Conservation (phyloP, 2,329 filamentous ascomycete species). For the Colletotrichum sp. region DNA sequence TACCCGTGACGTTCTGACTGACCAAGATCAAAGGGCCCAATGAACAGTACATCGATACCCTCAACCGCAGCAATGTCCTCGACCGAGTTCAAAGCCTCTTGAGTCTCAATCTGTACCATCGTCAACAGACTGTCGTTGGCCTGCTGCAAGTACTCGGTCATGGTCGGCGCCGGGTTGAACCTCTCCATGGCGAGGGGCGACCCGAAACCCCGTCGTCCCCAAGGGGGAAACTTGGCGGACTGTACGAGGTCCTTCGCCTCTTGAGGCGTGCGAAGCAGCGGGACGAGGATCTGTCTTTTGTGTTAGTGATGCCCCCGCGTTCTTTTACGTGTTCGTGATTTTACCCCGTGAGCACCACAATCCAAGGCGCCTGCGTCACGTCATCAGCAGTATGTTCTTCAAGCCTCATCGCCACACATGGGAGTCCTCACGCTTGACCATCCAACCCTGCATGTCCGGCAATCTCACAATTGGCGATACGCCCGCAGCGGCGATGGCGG, state of each 20-base stretch:
- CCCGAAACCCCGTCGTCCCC: slow-evolving; percentile 59
- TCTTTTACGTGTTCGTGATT: not conserved
- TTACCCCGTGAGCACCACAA: slow-evolving; percentile 60
- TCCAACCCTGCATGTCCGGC: slow-evolving; percentile 60
- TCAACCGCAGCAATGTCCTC: slow-evolving; percentile 66
- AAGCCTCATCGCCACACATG: not conserved
- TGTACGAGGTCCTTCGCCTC: slow-evolving; percentile 55
- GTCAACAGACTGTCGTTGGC: slow-evolving; percentile 64
- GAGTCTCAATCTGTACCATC: slow-evolving; percentile 73
- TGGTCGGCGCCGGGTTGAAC: slow-evolving; percentile 50
- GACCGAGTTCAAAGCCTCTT: slow-evolving; percentile 63
- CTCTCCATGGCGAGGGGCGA: slow-evolving; percentile 59
- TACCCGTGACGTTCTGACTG: not conserved
- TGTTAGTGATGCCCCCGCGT: not conserved
- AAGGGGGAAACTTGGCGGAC: slow-evolving; percentile 61
- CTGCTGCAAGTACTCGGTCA: slow-evolving; percentile 61
- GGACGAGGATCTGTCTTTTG: slow-evolving; percentile 48
- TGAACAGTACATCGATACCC: slow-evolving; percentile 67
- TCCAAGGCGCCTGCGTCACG: slow-evolving; percentile 55
- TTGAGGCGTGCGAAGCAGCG: slow-evolving; percentile 58
- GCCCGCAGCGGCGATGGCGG: slow-evolving; percentile 53
- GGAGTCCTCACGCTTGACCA: slow-evolving; percentile 56
- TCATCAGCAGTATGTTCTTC: not conserved
- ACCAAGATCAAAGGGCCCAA: slow-evolving; percentile 71
- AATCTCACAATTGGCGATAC: slow-evolving; percentile 53